A percentile compares a stretch with the other conserved stretches of the same genome.
These are phyloP conservation scores for Scheffersomyces segobiensis DNA, from an alignment of 1,139 yeast genomes.

Conservation along the genomic window DNA sequence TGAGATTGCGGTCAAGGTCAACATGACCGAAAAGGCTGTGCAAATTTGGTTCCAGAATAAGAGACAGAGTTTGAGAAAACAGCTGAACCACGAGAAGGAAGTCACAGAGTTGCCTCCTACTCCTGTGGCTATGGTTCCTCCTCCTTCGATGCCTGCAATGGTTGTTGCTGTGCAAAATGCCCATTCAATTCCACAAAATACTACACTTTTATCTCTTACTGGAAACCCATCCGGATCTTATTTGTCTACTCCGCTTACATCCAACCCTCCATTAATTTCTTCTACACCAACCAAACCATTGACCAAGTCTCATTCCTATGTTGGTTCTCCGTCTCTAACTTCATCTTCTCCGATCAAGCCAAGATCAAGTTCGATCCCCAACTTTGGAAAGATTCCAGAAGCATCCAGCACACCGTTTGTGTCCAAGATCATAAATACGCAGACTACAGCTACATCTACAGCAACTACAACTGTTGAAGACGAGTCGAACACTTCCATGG, in stretches of 20 bases:
- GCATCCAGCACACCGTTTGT: background rate
- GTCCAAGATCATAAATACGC: background rate
- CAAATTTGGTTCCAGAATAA: slow-evolving; percentile 98
- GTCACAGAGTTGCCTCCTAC: slow-evolving; percentile 47
- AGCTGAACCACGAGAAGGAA: slow-evolving; percentile 40
- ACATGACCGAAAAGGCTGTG: slow-evolving; percentile 95
- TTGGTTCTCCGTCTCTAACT: slow-evolving; percentile 21
- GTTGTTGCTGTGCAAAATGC: background rate
- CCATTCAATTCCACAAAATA: background rate
- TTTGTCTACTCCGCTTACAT: background rate
- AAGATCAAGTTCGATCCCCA: slow-evolving; percentile 24
- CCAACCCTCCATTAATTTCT: slow-evolving; percentile 12
- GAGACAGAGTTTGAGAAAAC: slow-evolving; percentile 78
- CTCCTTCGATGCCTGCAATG: slow-evolving; percentile 2
- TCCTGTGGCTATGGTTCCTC: slow-evolving; percentile 18
- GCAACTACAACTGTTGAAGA: slow-evolving; percentile 6
- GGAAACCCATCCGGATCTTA: background rate
- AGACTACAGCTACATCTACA: background rate
- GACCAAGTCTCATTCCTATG: slow-evolving; percentile 28
- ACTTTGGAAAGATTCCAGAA: slow-evolving; percentile 4
- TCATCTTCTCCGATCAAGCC: slow-evolving; percentile 22
- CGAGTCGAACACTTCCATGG: slow-evolving; percentile 22
- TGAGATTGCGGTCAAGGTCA: slow-evolving; percentile 73
- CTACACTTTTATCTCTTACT: slow-evolving; percentile 4
- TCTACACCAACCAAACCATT: slow-evolving; percentile 32